A percentile compares a stretch with the other conserved stretches of the same genome.
These are phyloP conservation scores for Ophiostoma australiae DNA, from an alignment of 2,329 filamentous ascomycete genomes.

Conservation along the genomic window DNA sequence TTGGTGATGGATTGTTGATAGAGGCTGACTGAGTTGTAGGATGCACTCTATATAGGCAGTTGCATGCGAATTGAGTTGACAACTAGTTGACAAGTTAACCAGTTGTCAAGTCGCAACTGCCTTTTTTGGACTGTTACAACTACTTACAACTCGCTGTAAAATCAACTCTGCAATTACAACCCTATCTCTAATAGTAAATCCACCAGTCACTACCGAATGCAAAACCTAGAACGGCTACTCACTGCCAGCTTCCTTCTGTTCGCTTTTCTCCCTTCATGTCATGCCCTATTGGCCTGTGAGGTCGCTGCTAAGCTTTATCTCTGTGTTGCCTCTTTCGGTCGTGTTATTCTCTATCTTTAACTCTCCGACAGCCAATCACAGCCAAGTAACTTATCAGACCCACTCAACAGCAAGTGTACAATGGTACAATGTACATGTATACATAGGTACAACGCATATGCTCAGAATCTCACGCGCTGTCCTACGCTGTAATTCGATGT, in stretches of 20 bases:
- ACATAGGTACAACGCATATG: background rate
- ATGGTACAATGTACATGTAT: background rate
- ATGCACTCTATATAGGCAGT: background rate
- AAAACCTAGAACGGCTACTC: background rate
- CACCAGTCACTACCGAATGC: background rate
- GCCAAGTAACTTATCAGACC: slow-evolving; percentile 20
- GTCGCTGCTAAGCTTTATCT: background rate
- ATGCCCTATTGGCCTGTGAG: background rate
- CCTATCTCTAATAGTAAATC: background rate
- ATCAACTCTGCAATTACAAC: background rate
- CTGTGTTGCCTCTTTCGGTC: slow-evolving; percentile 17
- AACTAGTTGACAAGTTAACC: background rate
- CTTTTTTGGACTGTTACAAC: background rate
- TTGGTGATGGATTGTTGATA: background rate
- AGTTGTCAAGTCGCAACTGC: background rate
- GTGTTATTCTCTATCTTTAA: slow-evolving; percentile 7
- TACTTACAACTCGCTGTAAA: background rate
- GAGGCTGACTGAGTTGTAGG: background rate
- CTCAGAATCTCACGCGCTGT: no score
- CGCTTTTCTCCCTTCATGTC: background rate
- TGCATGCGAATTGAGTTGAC: background rate
- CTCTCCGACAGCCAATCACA: slow-evolving; percentile 20
- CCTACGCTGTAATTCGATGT: background rate
- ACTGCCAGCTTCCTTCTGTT: background rate
- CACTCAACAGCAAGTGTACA: background rate